A percentile compares a stretch with the other conserved stretches of the same genome.
These are phyloP conservation scores for Cylindrodendrum hubeiense DNA, from an alignment of 2,329 filamentous ascomycete species.

Conservation along the genomic window DNA sequence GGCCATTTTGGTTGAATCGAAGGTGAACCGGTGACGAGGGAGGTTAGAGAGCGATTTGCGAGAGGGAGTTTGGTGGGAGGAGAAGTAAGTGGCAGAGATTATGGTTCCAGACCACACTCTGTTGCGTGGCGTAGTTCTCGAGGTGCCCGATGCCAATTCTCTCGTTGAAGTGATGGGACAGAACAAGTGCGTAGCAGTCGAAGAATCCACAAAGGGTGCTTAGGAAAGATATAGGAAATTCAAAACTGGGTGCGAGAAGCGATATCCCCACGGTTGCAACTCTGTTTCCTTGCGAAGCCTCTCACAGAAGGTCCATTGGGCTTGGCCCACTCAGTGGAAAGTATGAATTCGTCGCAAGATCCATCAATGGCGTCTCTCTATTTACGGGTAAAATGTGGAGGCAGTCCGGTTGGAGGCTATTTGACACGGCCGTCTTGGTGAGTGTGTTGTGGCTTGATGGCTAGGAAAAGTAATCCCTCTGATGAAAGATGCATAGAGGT, in stretches of 20 bases:
- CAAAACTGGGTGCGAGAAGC: not conserved
- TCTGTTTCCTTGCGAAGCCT: conserved; percentile 20
- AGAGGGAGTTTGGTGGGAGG: not conserved
- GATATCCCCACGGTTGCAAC: conserved; percentile 9
- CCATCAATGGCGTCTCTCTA: conserved; percentile 17
- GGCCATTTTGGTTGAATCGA: not conserved
- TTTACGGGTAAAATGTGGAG: conserved; percentile 15
- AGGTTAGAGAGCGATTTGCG: not conserved
- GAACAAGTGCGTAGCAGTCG: not conserved
- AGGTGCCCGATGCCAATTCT: not conserved
- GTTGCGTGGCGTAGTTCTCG: not conserved
- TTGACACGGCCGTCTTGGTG: conserved; percentile 14
- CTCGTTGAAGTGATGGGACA: not conserved
- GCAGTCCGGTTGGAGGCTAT: conserved; percentile 31
- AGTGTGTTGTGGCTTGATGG: conserved; percentile 22
- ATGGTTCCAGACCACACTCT: not conserved
- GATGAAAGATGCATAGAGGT: not conserved
- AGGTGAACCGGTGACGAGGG: not conserved
- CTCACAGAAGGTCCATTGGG: conserved; percentile 8
- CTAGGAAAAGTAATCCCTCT: conserved; percentile 15
- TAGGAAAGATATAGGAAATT: conserved; percentile 31
- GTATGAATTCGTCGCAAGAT: conserved; percentile 24
- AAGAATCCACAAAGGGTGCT: not conserved
- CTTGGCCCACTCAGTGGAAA: conserved; percentile 29
- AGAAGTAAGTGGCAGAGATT: not conserved